Percentiles rank a stretch among this genome's conserved stretches.
Conservation (phyloP, 148 eudicot species). For the Nepenthes mirabilis region DNA sequence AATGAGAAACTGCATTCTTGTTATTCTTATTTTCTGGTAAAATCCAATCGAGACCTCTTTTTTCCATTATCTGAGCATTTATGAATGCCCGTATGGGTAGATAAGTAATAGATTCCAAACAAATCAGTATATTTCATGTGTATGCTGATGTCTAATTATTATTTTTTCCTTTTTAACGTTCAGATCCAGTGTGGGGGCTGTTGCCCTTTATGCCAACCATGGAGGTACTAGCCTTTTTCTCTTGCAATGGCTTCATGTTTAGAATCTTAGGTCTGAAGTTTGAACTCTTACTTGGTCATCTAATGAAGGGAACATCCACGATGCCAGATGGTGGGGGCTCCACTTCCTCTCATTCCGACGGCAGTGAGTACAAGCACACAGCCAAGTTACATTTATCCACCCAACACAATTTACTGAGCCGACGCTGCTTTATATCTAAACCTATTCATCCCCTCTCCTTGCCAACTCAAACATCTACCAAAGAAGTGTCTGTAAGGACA, state of each 20-base stretch:
- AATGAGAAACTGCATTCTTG: too few species aligned
- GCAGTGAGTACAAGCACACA: slow-evolving; percentile 57
- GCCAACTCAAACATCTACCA: slow-evolving; percentile 29
- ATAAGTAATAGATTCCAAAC: too few species aligned
- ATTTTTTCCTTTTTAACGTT: slow-evolving; percentile 4
- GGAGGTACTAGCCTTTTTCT: slow-evolving; percentile 47
- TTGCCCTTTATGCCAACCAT: slow-evolving; percentile 60
- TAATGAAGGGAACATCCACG: slow-evolving; percentile 48
- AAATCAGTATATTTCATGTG: too few species aligned
- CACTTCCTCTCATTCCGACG: slow-evolving; percentile 70
- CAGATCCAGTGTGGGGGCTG: slow-evolving; percentile 43
- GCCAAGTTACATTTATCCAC: slow-evolving; percentile 41
- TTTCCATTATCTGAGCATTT: too few species aligned
- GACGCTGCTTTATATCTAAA: slow-evolving; percentile 79
- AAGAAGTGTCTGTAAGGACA: slow-evolving; percentile 21
- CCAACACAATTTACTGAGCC: slow-evolving; percentile 53
- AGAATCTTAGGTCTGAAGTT: background rate
- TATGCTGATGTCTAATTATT: background rate
- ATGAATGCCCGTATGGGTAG: too few species aligned
- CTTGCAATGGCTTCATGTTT: background rate
- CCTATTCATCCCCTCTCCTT: slow-evolving; percentile 75
- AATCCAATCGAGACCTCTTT: too few species aligned
- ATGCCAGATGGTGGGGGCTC: slow-evolving; percentile 48
- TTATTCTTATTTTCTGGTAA: too few species aligned
- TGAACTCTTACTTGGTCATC: slow-evolving; percentile 6